Evolutionary conservation across 805 yeast genomes (phyloP).

Genomic region (Hanseniaspora mollemarum): DNA sequence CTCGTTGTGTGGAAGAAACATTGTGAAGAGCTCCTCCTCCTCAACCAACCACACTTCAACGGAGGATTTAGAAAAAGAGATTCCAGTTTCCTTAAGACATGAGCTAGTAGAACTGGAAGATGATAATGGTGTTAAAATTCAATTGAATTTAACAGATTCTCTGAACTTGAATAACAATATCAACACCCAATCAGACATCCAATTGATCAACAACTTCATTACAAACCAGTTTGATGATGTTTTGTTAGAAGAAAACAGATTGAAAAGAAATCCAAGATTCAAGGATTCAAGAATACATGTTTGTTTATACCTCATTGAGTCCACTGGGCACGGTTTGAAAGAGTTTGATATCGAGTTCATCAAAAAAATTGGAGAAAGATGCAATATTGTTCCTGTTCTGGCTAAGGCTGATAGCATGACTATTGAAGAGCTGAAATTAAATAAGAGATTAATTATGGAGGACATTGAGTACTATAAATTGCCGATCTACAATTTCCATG

Average conservation of each 20-base stretch:
- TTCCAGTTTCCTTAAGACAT: constrained; percentile 55
- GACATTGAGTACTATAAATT: constrained; percentile 61
- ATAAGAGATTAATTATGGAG: constrained; percentile 62
- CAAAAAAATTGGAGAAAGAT: constrained; percentile 66
- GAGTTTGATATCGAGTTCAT: constrained; percentile 69
- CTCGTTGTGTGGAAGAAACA: constrained; percentile 79
- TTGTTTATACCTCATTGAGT: constrained; percentile 63
- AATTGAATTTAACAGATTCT: constrained; percentile 64
- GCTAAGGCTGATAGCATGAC: constrained; percentile 80
- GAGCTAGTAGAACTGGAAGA: constrained; percentile 78
- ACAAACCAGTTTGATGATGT: constrained; percentile 78
- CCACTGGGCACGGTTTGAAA: constrained; percentile 73
- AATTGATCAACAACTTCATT: constrained; percentile 61
- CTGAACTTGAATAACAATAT: constrained; percentile 73
- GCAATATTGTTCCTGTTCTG: constrained; percentile 75
- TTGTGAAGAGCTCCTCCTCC: constrained; percentile 61
- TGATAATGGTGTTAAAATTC: constrained; percentile 73
- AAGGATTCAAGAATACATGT: constrained; percentile 75
- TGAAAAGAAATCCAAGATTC: constrained; percentile 74
- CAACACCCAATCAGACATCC: constrained; percentile 57
- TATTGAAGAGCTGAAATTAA: constrained; percentile 59
- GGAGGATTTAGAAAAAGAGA: constrained; percentile 17
- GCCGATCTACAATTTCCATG: constrained; percentile 63
- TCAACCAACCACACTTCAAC: constrained; percentile 40
- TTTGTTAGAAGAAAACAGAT: constrained; percentile 65